Percentiles rank a stretch among this genome's conserved stretches.
Conservation (phyloP, 805 yeast genomes). For the Saccharomycopsis babjevae region DNA sequence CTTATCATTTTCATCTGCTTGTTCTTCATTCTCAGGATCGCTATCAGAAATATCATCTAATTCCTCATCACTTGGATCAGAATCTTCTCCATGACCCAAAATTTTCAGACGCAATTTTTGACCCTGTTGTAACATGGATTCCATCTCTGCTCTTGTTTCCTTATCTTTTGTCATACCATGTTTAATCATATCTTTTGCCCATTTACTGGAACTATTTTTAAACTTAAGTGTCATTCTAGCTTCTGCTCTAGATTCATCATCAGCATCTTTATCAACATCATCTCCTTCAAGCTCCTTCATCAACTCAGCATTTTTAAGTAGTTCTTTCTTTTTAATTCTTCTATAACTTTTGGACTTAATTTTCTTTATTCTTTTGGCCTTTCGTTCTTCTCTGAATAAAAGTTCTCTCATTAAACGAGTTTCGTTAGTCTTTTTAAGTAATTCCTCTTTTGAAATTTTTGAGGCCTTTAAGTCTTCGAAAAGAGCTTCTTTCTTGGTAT, state of each 20-base stretch:
- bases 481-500: constrained; percentile 67
- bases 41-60: constrained; percentile 42
- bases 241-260: constrained; percentile 67
- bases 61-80: constrained; percentile 30
- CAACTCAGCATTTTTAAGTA: constrained; percentile 55
- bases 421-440: constrained; percentile 67
- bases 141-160: constrained; percentile 77
- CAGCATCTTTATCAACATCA: constrained; percentile 47
- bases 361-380: constrained; percentile 85
- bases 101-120: constrained; percentile 67
- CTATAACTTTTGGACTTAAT: constrained; percentile 88
- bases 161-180: constrained; percentile 87
- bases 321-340: constrained; percentile 77
- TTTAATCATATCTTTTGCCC: constrained; percentile 86
- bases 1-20: constrained; percentile 33
- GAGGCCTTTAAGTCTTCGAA: constrained; percentile 84
- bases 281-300: constrained; percentile 48
- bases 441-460: constrained; percentile 68
- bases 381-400: constrained; percentile 90
- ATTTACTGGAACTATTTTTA: constrained; percentile 64
- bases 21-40: constrained; percentile 33
- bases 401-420: constrained; percentile 87
- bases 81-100: constrained; percentile 51
- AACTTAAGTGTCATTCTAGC: constrained; percentile 92
- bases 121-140: constrained; percentile 87